A percentile compares a stretch with the other conserved stretches of the same genome.
Evolutionary conservation across 2,329 filamentous ascomycete species (phyloP).

Genomic region (Sporothrix pallida): DNA sequence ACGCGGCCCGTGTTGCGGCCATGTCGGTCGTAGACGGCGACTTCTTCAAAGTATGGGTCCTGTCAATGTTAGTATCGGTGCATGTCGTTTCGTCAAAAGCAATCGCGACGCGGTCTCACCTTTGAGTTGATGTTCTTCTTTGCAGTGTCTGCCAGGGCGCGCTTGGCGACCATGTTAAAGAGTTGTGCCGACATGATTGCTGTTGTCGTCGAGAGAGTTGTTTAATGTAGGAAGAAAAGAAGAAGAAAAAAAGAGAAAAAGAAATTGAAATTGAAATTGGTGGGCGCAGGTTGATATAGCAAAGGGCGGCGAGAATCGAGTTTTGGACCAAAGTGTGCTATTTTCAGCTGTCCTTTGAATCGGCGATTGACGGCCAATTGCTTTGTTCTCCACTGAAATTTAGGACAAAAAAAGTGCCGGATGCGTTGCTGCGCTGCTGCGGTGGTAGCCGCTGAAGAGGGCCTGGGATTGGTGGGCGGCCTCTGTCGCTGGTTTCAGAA

Average conservation of each 20-base stretch:
- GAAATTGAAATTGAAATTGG: neutral
- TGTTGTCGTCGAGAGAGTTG: neutral
- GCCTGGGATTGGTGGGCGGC: conserved; percentile 34
- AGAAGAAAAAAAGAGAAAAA: neutral
- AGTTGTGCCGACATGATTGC: conserved; percentile 37
- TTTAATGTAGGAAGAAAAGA: neutral
- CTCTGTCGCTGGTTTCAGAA: conserved; percentile 36
- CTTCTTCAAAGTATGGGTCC: conserved; percentile 89
- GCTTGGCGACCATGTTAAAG: conserved; percentile 38
- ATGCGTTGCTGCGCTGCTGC: conserved; percentile 32
- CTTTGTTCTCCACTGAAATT: conserved; percentile 29
- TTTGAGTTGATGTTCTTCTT: conserved; percentile 41
- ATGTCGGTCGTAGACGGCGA: conserved; percentile 73
- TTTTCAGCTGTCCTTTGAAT: conserved; percentile 13
- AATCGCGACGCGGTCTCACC: conserved; percentile 33
- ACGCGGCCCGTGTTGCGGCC: conserved; percentile 70
- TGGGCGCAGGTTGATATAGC: neutral
- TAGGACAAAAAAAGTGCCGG: conserved; percentile 25
- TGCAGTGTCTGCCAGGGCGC: conserved; percentile 36
- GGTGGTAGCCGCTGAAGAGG: conserved; percentile 31
- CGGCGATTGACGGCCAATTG: conserved; percentile 18
- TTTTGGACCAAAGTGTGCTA: neutral
- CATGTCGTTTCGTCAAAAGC: neutral
- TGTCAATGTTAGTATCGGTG: conserved; percentile 47
- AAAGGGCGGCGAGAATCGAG: neutral